A percentile compares a stretch with the other conserved stretches of the same genome.
Evolutionary conservation across 345 rosid species (phyloP).

Genomic region (Rhodamnia argentea): DNA sequence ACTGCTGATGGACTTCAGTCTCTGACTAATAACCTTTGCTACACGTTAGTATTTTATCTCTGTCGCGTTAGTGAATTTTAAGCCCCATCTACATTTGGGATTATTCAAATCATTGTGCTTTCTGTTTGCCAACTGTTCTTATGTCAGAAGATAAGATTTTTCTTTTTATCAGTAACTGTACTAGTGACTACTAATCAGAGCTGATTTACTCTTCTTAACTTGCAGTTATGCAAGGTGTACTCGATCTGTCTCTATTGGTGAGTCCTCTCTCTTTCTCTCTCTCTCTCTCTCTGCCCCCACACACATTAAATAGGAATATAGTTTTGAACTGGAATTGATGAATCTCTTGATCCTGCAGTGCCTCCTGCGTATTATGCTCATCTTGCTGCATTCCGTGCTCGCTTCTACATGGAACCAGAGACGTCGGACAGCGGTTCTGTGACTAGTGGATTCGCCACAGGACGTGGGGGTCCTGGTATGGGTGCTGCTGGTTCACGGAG

Average conservation of each 20-base stretch:
- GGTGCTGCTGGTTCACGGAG: constrained; percentile 23
- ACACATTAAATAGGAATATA: background rate
- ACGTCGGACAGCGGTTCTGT: constrained; percentile 94
- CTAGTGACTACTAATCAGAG: background rate
- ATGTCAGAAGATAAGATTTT: background rate
- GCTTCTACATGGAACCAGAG: constrained; percentile 98
- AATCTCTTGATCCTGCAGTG: constrained; percentile 28
- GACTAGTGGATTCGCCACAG: constrained; percentile 53
- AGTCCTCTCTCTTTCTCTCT: constrained; percentile 2
- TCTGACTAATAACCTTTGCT: constrained; percentile 87
- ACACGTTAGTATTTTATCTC: constrained; percentile 48
- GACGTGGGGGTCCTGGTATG: constrained; percentile 44
- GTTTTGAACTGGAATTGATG: background rate
- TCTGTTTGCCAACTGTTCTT: background rate
- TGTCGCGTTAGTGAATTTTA: background rate
- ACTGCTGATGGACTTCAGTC: constrained; percentile 90
- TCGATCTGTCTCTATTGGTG: constrained; percentile 92
- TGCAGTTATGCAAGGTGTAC: constrained; percentile 96
- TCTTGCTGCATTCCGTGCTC: constrained; percentile 95
- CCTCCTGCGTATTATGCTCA: constrained; percentile 99
- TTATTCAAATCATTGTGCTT: background rate
- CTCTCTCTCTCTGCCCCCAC: background rate
- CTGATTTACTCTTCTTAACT: background rate
- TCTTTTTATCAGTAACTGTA: background rate
- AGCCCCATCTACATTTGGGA: background rate